These are phyloP conservation scores for Colletotrichum sp. DNA, from an alignment of 2,329 filamentous ascomycete species.

Conservation along the genomic window DNA sequence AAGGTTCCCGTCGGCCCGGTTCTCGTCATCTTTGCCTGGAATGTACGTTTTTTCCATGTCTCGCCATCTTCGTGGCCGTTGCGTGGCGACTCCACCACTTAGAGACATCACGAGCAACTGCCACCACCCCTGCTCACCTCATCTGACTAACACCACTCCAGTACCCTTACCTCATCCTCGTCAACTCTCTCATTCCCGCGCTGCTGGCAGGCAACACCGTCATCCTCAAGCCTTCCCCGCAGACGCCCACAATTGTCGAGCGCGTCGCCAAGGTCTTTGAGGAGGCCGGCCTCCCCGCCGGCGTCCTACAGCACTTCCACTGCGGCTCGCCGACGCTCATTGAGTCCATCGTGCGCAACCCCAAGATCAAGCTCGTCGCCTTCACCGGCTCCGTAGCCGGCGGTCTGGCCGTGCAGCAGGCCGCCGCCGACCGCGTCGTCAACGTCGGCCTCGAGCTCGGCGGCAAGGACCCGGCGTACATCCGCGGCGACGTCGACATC, in stretches of 20 bases:
- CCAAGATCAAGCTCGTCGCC: constrained; percentile 80
- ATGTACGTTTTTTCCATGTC: constrained; percentile 62
- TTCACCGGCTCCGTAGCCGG: constrained; percentile 94
- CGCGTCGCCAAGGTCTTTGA: constrained; percentile 78
- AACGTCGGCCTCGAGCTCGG: constrained; percentile 90
- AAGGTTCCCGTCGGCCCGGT: constrained; percentile 89
- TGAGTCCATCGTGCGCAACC: constrained; percentile 78
- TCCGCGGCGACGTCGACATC: constrained; percentile 84
- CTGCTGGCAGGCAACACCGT: constrained; percentile 89
- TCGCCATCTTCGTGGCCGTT: background rate
- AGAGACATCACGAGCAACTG: background rate
- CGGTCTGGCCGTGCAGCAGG: constrained; percentile 84
- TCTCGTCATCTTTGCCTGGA: constrained; percentile 93
- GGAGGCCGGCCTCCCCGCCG: constrained; percentile 80
- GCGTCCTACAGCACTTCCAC: constrained; percentile 93
- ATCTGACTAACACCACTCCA: constrained; percentile 39
- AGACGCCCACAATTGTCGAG: constrained; percentile 92
- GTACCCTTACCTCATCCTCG: constrained; percentile 93
- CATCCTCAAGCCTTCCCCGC: constrained; percentile 92
- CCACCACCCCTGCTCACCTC: background rate
- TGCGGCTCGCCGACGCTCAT: constrained; percentile 79
- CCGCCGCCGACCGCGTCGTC: constrained; percentile 83
- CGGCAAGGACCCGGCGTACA: constrained; percentile 93
- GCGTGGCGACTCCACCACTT: background rate
- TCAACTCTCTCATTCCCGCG: constrained; percentile 94